Base-by-base conservation (phyloP, 352 stramenopile genomes). In the Phytophthora chlamydospora region DNA sequence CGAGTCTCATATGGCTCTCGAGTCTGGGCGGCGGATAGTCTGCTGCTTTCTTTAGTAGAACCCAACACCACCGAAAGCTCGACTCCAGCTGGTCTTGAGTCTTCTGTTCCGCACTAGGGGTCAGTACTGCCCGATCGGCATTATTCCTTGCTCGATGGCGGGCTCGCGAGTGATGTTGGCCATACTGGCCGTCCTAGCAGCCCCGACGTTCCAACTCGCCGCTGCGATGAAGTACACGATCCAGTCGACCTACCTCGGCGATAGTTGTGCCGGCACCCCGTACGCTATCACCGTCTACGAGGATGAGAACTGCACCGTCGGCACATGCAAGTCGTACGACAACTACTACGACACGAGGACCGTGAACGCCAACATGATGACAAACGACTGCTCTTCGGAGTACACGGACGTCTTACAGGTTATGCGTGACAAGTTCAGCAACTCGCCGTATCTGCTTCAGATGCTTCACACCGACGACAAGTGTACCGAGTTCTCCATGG, bases 341-440 rank as follows among this genome's bases (percentile, higher is more conserved):
- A 11, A 35, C 2, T 61, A 36, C 11, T 42, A 53, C 39, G 62
- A 42, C 13, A 61, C 62, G 29, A 53, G 55, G 21, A 16, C 12
- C 17, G 33, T 66, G 6, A 70, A 64, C 29, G 47, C 62, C 12
- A 64, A 70, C 31, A 70, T 66, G 62, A 70, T 68, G 59, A 64
- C 54, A 11, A 60, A 56, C 35, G 46, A 66, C 36, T 70, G 62
- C 31, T 54, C 61, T 21, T 65, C 46, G 2, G 38, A 65, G 27
- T 32, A 66, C 21, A 24, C 41, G 5, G 44, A 63, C 6, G 24
- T 63, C 17, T 27, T 66, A 17, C 38, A 60, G 14, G 42, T 56
- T 8, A 66, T 66, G 54, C 47, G 59, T 43, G 43, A 50, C 51
- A 68, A 68, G 52, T 68, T 68, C 19, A 42, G 42, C 11, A 65